These are phyloP conservation scores for Claviceps maximensis DNA, from an alignment of 2,329 filamentous ascomycete species.

Conservation along the genomic window DNA sequence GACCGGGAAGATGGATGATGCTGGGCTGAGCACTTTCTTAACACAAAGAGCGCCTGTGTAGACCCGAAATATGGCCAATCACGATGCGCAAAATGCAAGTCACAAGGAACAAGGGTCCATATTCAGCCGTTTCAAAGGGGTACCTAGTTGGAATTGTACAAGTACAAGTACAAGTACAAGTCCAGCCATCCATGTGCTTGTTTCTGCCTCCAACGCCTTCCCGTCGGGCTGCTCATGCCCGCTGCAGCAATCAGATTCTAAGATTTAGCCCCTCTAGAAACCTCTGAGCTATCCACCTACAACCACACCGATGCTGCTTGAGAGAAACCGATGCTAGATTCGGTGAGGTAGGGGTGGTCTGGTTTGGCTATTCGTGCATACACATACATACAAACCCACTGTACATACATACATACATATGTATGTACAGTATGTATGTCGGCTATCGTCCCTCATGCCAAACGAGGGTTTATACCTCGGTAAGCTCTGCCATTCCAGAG, in stretches of 20 bases:
- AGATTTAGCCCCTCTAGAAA: not conserved
- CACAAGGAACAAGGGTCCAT: slow-evolving; percentile 11
- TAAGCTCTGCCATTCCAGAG: too few species aligned
- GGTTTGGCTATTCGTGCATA: too few species aligned
- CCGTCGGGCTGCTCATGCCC: slow-evolving; percentile 1
- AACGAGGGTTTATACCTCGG: too few species aligned
- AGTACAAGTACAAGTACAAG: slow-evolving; percentile 5
- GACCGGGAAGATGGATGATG: slow-evolving; percentile 9
- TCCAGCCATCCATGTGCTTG: not conserved
- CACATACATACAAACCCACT: too few species aligned
- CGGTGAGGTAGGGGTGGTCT: slow-evolving; percentile 10
- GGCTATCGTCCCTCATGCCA: too few species aligned
- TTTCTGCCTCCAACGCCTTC: not conserved
- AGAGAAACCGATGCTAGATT: slow-evolving; percentile 14
- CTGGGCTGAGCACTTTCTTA: slow-evolving; percentile 26
- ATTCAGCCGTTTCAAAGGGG: slow-evolving; percentile 18
- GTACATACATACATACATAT: too few species aligned
- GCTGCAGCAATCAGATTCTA: slow-evolving; percentile 4
- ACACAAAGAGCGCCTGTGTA: slow-evolving; percentile 29
- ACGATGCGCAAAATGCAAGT: slow-evolving; percentile 4
- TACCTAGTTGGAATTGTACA: slow-evolving; percentile 3
- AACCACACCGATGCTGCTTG: slow-evolving; percentile 1
- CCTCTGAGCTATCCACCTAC: slow-evolving; percentile 1
- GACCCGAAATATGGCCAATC: slow-evolving; percentile 23
- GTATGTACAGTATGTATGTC: too few species aligned